Conservation (phyloP, 371 early-diverging fungal species). For the Agmasoma carcini region DNA sequence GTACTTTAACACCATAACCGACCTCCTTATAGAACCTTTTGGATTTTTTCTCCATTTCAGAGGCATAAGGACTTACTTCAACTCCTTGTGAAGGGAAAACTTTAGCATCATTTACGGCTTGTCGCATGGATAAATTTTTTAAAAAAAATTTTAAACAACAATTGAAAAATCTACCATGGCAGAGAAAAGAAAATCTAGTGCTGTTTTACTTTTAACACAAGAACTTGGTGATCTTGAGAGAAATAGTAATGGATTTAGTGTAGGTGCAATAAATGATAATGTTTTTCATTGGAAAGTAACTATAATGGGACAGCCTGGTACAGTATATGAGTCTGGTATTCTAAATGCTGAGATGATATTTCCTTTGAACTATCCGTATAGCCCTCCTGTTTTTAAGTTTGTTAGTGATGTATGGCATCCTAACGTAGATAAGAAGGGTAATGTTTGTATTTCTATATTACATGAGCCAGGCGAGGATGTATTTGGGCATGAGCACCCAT, state of each 20-base stretch:
- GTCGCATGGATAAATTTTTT: conserved; percentile 55
- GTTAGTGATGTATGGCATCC: conserved; percentile 79
- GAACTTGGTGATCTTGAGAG: conserved; percentile 19
- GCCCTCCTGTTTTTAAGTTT: conserved; percentile 69
- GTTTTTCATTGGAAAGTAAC: conserved; percentile 74
- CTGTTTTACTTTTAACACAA: background rate
- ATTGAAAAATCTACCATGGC: background rate
- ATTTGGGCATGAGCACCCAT: conserved; percentile 73
- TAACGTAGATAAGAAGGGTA: conserved; percentile 60
- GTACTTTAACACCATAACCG: conserved; percentile 96
- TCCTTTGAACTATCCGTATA: conserved; percentile 65
- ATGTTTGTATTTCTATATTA: conserved; percentile 55
- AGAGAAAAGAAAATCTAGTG: background rate
- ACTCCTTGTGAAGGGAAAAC: conserved; percentile 68
- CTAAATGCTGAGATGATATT: conserved; percentile 68
- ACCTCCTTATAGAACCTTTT: conserved; percentile 71
- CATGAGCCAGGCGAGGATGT: conserved; percentile 59
- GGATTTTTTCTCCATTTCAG: conserved; percentile 56
- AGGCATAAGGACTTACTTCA: conserved; percentile 59
- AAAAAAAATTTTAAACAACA: conserved; percentile 4
- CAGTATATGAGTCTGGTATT: conserved; percentile 90
- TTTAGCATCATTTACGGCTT: conserved; percentile 85
- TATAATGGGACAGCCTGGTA: conserved; percentile 79
- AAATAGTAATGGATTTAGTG: conserved; percentile 51
- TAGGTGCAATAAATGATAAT: conserved; percentile 55